Evolutionary conservation across 306 rosid species (phyloP).

Genomic region (Prunus davidiana): DNA sequence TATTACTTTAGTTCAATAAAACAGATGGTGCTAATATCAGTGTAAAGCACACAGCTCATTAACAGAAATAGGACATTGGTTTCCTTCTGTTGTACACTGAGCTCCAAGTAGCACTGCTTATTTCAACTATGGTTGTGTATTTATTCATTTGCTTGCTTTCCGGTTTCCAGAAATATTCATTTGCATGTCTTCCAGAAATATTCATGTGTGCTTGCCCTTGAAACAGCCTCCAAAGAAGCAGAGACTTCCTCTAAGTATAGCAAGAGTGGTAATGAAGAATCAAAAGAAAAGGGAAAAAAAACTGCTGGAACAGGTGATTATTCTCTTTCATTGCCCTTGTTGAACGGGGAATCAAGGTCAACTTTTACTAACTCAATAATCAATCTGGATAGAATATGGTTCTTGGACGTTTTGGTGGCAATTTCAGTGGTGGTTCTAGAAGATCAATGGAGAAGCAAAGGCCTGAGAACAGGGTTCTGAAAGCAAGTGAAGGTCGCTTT

Average conservation of each 20-base stretch:
- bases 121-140: background rate
- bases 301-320: conserved; percentile 60
- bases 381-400: conserved; percentile 33
- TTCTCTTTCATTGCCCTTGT: background rate
- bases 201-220: conserved; percentile 7
- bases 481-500: conserved; percentile 58
- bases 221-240: conserved; percentile 60
- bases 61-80: background rate
- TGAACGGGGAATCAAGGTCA: background rate
- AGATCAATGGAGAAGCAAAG: conserved; percentile 44
- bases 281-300: conserved; percentile 70
- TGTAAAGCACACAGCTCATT: background rate
- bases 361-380: conserved; percentile 8
- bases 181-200: conserved; percentile 1
- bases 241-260: conserved; percentile 65
- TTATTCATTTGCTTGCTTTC: background rate
- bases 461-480: conserved; percentile 53
- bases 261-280: conserved; percentile 70
- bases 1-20: background rate
- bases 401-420: conserved; percentile 55
- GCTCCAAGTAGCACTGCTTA: background rate
- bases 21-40: too few relatives aligned
- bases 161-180: background rate
- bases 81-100: background rate
- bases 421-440: conserved; percentile 33